phyloP scores from a whole-genome alignment of 2,329 filamentous ascomycete species.

The Aaosphaeria arxii region DNA sequence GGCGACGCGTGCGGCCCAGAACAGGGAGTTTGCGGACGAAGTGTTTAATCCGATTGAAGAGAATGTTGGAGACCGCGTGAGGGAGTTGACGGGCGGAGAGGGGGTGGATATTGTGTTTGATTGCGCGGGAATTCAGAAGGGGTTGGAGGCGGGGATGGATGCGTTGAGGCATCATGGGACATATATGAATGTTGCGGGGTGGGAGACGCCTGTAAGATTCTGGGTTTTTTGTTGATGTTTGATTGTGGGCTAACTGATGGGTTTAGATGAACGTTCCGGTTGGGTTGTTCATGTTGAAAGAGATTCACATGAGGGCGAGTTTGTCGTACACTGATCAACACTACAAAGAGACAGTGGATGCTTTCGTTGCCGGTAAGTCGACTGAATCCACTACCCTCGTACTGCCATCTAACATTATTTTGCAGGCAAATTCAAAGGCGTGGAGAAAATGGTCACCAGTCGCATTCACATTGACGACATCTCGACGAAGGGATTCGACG shows the following conservation, averaged over 20 bases:
- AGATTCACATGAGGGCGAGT: constrained; percentile 25
- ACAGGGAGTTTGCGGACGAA: constrained; percentile 18
- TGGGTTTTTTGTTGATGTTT: background rate
- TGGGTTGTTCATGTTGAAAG: constrained; percentile 22
- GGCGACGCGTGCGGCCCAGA: constrained; percentile 14
- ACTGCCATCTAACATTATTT: background rate
- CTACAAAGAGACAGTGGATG: constrained; percentile 31
- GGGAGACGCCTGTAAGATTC: constrained; percentile 27
- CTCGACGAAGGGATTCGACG: constrained; percentile 27
- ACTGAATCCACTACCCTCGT: background rate
- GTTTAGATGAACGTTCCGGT: constrained; percentile 26
- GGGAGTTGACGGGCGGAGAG: constrained; percentile 23
- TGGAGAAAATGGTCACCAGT: constrained; percentile 31
- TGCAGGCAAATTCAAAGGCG: constrained; percentile 28
- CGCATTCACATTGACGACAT: constrained; percentile 32
- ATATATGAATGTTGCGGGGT: constrained; percentile 33
- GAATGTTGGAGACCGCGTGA: constrained; percentile 24
- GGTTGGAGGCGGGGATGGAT: constrained; percentile 27
- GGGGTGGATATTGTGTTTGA: constrained; percentile 35
- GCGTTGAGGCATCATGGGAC: constrained; percentile 23
- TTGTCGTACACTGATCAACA: constrained; percentile 29
- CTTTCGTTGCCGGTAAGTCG: constrained; percentile 27
- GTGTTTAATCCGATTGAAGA: constrained; percentile 24
- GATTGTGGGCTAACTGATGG: background rate
- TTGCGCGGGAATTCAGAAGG: constrained; percentile 31